phyloP scores from a whole-genome alignment of 2,329 filamentous ascomycete genomes.

The Colletotrichum neosansevieriae region DNA sequence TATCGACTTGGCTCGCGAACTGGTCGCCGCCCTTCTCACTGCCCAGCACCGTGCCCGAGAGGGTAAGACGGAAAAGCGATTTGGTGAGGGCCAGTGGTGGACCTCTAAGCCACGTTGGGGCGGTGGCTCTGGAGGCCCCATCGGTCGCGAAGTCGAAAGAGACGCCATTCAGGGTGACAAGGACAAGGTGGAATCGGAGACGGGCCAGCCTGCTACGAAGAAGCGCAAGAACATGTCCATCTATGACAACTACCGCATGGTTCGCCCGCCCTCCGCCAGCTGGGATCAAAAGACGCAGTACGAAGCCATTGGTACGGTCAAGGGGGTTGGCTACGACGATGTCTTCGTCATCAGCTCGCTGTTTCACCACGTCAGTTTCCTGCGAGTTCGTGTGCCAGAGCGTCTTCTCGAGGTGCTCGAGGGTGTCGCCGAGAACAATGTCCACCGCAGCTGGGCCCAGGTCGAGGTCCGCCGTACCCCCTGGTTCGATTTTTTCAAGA shows the following conservation, averaged over 20 bases:
- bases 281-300: constrained; percentile 74
- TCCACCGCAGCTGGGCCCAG: constrained; percentile 60
- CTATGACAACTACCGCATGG: constrained; percentile 74
- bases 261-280: constrained; percentile 66
- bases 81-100: constrained; percentile 74
- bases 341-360: constrained; percentile 71
- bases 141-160: constrained; percentile 70
- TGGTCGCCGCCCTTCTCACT: constrained; percentile 70
- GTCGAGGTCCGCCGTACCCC: constrained; percentile 68
- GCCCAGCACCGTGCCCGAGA: constrained; percentile 74
- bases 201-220: constrained; percentile 52
- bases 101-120: constrained; percentile 71
- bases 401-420: constrained; percentile 65
- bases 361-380: constrained; percentile 71
- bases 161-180: constrained; percentile 61
- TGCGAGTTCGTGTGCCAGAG: constrained; percentile 69
- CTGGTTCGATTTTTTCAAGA: constrained; percentile 72
- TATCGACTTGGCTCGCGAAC: constrained; percentile 71
- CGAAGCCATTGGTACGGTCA: constrained; percentile 64
- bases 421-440: constrained; percentile 55
- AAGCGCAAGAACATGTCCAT: constrained; percentile 68
- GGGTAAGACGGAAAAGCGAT: constrained; percentile 65
- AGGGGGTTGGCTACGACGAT: constrained; percentile 66
- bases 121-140: constrained; percentile 71
- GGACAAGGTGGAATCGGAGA: constrained; percentile 49